These are phyloP conservation scores for Lipomyces starkeyi DNA, from an alignment of 805 yeast genomes.

Conservation along the genomic window DNA sequence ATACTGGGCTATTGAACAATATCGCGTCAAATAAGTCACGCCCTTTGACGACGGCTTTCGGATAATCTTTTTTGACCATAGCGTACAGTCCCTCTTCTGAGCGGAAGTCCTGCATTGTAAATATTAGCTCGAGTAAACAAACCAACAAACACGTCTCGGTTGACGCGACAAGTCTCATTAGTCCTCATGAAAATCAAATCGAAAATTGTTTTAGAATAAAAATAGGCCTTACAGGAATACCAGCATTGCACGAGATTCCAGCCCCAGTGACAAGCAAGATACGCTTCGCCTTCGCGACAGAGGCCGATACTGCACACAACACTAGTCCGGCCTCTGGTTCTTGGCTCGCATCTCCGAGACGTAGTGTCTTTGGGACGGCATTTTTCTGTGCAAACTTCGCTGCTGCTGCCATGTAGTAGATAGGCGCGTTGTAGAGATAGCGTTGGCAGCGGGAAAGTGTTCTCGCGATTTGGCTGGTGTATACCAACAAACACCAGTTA, in stretches of 20 bases:
- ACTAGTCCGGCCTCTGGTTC: not conserved
- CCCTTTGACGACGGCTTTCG: conserved; percentile 72
- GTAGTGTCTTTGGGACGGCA: not conserved
- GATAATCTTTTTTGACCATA: conserved; percentile 66
- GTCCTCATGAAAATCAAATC: not conserved
- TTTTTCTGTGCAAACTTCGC: not conserved
- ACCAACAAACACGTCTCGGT: not conserved
- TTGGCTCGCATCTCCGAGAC: conserved; percentile 21
- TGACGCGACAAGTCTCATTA: not conserved
- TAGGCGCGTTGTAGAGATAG: too few relatives aligned
- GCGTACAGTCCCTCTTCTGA: conserved; percentile 84
- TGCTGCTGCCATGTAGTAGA: not conserved
- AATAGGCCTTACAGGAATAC: conserved; percentile 65
- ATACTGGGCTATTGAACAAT: conserved; percentile 68
- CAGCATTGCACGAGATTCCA: conserved; percentile 95
- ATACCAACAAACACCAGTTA: not conserved
- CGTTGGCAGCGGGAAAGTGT: not conserved
- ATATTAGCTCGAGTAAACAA: not conserved
- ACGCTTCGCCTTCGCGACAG: conserved; percentile 25
- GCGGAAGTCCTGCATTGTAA: conserved; percentile 64
- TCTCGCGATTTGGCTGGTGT: not conserved
- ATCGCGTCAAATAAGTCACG: conserved; percentile 91
- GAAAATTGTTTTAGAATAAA: conserved; percentile 1
- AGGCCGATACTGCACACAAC: conserved; percentile 18
- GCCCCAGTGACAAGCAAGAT: conserved; percentile 63